Percentiles rank a stretch among this genome's conserved stretches.
phyloP scores from a whole-genome alignment of 2,329 filamentous ascomycete species.

The Chrysoporthe austroafricana region DNA sequence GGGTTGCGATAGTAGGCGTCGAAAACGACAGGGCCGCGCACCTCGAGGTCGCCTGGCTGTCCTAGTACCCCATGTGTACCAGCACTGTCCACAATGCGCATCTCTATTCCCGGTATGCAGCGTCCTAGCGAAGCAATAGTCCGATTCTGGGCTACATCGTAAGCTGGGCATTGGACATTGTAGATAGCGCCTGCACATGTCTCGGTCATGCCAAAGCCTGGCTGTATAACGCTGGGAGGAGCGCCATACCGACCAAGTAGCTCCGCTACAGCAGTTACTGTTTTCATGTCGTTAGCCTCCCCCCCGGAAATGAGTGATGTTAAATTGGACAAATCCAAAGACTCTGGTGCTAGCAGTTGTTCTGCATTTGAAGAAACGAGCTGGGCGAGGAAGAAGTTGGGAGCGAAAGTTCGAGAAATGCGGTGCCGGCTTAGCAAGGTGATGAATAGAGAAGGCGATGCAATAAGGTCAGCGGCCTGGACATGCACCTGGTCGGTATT shows the following conservation, averaged over 20 bases:
- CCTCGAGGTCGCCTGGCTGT: constrained; percentile 64
- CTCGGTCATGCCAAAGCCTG: constrained; percentile 57
- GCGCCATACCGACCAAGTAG: constrained; percentile 40
- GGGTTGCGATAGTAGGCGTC: constrained; percentile 65
- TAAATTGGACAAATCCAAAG: neutral
- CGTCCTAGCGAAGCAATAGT: constrained; percentile 45
- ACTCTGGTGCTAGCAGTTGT: neutral
- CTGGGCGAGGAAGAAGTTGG: constrained; percentile 42
- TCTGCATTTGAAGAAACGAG: constrained; percentile 24
- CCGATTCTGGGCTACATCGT: constrained; percentile 38
- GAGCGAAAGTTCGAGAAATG: constrained; percentile 49
- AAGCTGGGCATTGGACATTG: constrained; percentile 44
- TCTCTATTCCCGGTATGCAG: constrained; percentile 43
- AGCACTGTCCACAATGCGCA: constrained; percentile 38
- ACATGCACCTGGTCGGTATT: constrained; percentile 52
- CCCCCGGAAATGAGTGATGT: constrained; percentile 44
- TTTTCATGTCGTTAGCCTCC: constrained; percentile 47
- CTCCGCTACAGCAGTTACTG: constrained; percentile 35
- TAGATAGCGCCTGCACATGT: constrained; percentile 55
- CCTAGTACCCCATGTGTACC: too few relatives aligned
- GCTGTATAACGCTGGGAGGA: constrained; percentile 39
- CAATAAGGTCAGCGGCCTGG: constrained; percentile 44
- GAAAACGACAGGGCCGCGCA: constrained; percentile 64
- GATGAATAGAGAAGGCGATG: constrained; percentile 44
- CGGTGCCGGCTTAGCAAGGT: constrained; percentile 44